Conservation (phyloP, 139 green algal genomes). For the Chlorella sp. region DNA sequence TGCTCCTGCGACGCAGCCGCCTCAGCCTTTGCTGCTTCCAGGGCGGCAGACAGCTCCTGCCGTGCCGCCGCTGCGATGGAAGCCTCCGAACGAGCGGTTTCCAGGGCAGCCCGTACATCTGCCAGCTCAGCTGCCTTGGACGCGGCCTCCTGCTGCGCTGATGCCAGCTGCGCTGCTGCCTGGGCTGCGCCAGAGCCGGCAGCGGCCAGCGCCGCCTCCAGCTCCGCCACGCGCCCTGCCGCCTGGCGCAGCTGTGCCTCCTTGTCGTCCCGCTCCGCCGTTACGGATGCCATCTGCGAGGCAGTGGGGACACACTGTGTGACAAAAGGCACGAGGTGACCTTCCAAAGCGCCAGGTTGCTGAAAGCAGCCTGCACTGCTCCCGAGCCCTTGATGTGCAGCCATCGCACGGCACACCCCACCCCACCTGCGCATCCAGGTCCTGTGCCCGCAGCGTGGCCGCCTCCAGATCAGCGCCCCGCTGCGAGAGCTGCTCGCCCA, state of each 20-base stretch:
- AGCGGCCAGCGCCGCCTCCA: background rate
- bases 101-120: background rate
- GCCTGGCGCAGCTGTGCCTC: background rate
- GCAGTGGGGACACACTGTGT: background rate
- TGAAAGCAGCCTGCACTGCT: too few relatives aligned
- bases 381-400: too few relatives aligned
- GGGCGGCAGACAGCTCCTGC: background rate
- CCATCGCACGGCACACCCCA: too few relatives aligned
- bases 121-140: background rate
- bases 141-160: background rate
- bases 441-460: background rate
- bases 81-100: background rate
- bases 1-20: background rate
- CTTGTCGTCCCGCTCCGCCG: background rate
- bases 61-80: background rate
- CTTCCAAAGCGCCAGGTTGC: too few relatives aligned
- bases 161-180: background rate
- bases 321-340: too few relatives aligned
- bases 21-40: background rate
- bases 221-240: background rate
- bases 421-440: background rate
- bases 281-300: background rate
- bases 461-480: slow-evolving; percentile 11
- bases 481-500: background rate
- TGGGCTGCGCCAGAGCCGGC: background rate